Conservation (phyloP, 352 stramenopile genomes). For the Globisporangium iwayamae region DNA sequence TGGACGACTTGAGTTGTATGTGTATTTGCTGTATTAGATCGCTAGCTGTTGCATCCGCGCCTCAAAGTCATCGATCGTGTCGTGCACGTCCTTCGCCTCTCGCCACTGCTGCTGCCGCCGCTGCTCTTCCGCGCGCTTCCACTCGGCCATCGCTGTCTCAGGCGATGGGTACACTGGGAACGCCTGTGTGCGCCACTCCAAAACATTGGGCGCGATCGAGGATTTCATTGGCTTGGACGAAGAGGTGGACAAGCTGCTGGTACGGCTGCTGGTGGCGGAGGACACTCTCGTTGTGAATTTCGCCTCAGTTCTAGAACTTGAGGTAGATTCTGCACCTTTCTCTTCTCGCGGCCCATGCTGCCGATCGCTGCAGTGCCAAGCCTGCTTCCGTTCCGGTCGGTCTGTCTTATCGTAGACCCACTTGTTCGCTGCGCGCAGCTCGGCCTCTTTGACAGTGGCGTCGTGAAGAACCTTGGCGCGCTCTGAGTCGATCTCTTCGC, state of each 20-base stretch:
- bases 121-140: slow-evolving; percentile 7
- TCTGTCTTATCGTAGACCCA: slow-evolving; percentile 30
- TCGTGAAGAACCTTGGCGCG: slow-evolving; percentile 29
- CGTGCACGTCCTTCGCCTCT: slow-evolving; percentile 25
- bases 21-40: slow-evolving; percentile 11
- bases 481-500: slow-evolving; percentile 55
- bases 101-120: slow-evolving; percentile 17
- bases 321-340: not conserved
- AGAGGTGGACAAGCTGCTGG: not conserved
- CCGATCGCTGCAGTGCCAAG: slow-evolving; percentile 17
- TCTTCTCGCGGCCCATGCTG: not conserved
- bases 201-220: slow-evolving; percentile 32
- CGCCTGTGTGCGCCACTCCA: slow-evolving; percentile 37
- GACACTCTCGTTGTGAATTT: not conserved
- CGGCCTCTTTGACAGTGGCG: slow-evolving; percentile 29
- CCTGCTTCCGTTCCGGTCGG: slow-evolving; percentile 18
- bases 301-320: not conserved
- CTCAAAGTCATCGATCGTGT: slow-evolving; percentile 43
- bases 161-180: slow-evolving; percentile 13
- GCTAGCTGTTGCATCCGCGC: slow-evolving; percentile 20
- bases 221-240: slow-evolving; percentile 20
- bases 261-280: slow-evolving; percentile 9
- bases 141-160: slow-evolving; percentile 5
- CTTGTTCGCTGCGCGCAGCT: slow-evolving; percentile 37
- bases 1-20: not conserved